Conservation (phyloP, 768 basidiomycete species). For the Suillus tomentosus region DNA sequence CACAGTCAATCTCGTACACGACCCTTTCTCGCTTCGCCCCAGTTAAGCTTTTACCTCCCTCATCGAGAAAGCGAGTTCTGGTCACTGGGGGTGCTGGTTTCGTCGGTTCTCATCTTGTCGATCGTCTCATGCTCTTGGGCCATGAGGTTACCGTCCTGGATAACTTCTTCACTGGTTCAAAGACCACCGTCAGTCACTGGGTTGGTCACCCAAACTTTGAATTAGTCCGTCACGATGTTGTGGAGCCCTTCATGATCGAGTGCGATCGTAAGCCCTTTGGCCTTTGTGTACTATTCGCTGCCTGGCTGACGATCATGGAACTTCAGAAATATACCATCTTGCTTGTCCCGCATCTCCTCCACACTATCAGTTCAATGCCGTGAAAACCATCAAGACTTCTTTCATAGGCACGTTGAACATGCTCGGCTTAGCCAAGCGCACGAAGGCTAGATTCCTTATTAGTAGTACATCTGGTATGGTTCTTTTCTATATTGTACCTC, state of each 20-base stretch:
- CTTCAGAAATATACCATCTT: slow-evolving; percentile 92
- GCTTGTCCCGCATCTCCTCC: slow-evolving; percentile 98
- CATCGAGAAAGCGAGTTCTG: slow-evolving; percentile 82
- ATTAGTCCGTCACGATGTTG: slow-evolving; percentile 95
- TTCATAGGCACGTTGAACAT: slow-evolving; percentile 99
- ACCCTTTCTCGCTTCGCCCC: slow-evolving; percentile 92
- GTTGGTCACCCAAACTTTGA: slow-evolving; percentile 99
- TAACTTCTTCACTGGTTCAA: slow-evolving; percentile 98
- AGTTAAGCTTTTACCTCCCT: slow-evolving; percentile 81
- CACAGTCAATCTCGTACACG: slow-evolving; percentile 86
- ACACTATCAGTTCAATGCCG: slow-evolving; percentile 96
- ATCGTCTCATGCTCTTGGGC: slow-evolving; percentile 95
- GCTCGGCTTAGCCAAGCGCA: slow-evolving; percentile 97
- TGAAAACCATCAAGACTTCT: slow-evolving; percentile 98
- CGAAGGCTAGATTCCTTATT: slow-evolving; percentile 96
- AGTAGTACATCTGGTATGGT: slow-evolving; percentile 86
- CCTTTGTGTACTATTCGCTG: slow-evolving; percentile 4
- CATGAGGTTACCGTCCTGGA: slow-evolving; percentile 97
- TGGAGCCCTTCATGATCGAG: slow-evolving; percentile 98
- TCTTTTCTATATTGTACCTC: neutral
- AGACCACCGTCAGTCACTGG: slow-evolving; percentile 96
- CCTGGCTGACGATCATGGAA: slow-evolving; percentile 2
- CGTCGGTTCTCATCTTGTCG: slow-evolving; percentile 97
- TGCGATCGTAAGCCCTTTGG: slow-evolving; percentile 80
- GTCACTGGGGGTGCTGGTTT: slow-evolving; percentile 99